Evolutionary conservation across 805 yeast genomes (phyloP).

Genomic region (Saccharomyces kudriavzevii): DNA sequence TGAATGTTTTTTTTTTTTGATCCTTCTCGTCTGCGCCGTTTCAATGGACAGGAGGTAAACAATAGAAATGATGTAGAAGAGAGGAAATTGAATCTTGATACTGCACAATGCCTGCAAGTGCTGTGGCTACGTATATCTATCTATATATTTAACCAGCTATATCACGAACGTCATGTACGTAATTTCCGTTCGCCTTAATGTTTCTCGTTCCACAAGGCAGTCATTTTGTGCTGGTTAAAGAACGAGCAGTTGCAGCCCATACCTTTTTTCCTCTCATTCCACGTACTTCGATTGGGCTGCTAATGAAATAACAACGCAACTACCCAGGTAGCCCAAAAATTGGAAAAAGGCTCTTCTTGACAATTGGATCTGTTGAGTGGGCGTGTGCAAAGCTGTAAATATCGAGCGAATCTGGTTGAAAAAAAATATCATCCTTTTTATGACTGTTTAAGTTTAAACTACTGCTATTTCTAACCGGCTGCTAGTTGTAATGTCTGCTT

Average conservation of each 20-base stretch:
- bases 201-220: background rate
- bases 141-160: background rate
- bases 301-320: constrained; percentile 28
- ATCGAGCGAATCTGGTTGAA: constrained; percentile 29
- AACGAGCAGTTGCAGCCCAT: background rate
- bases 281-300: constrained; percentile 21
- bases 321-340: constrained; percentile 28
- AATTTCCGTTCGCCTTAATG: background rate
- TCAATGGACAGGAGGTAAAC: background rate
- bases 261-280: background rate
- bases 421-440: constrained; percentile 16
- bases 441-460: background rate
- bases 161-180: background rate
- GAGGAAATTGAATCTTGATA: background rate
- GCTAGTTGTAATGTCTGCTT: constrained; percentile 1
- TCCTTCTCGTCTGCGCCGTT: background rate
- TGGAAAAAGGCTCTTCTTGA: constrained; percentile 31
- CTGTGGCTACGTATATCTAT: background rate
- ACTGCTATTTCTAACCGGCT: background rate
- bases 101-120: background rate
- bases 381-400: constrained; percentile 26
- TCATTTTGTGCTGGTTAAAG: background rate
- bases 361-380: constrained; percentile 22
- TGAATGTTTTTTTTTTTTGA: background rate
- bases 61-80: background rate